Percentiles rank a stretch among this genome's conserved stretches.
Evolutionary conservation across 2,329 filamentous ascomycete species (phyloP).

Genomic region (Xylaria sp.): DNA sequence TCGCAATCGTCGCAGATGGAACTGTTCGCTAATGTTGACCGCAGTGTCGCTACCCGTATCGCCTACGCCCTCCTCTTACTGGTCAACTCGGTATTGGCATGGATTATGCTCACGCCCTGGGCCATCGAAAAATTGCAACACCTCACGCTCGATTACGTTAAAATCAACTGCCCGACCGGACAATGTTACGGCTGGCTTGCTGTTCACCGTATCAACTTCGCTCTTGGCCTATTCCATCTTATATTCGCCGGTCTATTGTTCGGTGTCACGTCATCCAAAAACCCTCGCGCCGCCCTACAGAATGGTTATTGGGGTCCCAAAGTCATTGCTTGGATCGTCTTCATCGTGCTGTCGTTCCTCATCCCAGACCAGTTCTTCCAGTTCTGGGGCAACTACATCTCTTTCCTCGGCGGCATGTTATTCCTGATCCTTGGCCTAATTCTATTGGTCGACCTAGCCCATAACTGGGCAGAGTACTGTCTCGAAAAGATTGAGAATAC

Average conservation of each 20-base stretch:
- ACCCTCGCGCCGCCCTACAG: conserved; percentile 87
- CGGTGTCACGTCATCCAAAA: conserved; percentile 86
- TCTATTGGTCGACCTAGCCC: conserved; percentile 91
- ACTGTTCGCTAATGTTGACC: conserved; percentile 25
- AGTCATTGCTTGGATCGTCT: conserved; percentile 85
- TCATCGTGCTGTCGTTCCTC: conserved; percentile 92
- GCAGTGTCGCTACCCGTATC: conserved; percentile 93
- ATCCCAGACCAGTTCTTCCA: conserved; percentile 96
- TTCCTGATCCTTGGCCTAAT: conserved; percentile 94
- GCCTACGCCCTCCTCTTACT: conserved; percentile 95
- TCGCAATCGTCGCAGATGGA: neutral
- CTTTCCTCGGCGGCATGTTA: conserved; percentile 86
- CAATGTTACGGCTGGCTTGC: conserved; percentile 96
- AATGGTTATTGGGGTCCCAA: conserved; percentile 99
- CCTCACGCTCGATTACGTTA: conserved; percentile 93
- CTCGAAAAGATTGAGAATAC: conserved; percentile 90
- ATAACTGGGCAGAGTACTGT: conserved; percentile 97
- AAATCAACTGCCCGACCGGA: conserved; percentile 89
- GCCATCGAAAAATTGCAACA: conserved; percentile 95
- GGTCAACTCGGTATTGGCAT: conserved; percentile 95
- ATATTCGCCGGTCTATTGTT: conserved; percentile 85
- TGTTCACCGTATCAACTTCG: conserved; percentile 97
- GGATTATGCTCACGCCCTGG: conserved; percentile 99
- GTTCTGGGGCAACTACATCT: conserved; percentile 94
- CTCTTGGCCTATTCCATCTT: conserved; percentile 92